Percentiles rank a stretch among this genome's conserved stretches.
phyloP scores from a whole-genome alignment of 163 green algal species.

The Prototheca wickerhamii region DNA sequence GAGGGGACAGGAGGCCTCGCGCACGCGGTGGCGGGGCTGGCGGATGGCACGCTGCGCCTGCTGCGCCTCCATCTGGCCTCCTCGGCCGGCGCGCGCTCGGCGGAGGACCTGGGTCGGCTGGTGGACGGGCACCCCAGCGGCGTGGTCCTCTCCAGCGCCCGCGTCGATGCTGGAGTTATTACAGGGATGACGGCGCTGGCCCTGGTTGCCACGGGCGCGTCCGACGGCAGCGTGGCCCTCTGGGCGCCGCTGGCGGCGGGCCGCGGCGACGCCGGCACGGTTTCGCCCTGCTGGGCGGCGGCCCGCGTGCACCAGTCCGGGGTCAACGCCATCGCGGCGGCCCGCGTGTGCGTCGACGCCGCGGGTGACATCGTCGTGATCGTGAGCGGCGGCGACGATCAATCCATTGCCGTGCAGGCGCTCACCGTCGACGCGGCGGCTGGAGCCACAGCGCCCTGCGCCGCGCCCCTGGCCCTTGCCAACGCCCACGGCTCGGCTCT shows the following conservation, averaged over 20 bases:
- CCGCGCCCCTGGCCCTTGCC: background rate
- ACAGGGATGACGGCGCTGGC: no score
- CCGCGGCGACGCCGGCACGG: no score
- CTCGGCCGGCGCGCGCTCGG: no score
- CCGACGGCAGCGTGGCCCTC: background rate
- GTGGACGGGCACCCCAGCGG: no score
- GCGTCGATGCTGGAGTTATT: no score
- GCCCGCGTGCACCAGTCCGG: background rate
- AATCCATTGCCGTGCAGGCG: background rate
- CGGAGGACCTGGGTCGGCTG: no score
- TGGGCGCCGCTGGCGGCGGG: no score
- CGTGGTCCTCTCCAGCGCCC: background rate
- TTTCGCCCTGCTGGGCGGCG: background rate
- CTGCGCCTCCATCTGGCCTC: no score
- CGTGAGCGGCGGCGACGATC: background rate
- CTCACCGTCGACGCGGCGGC: no score
- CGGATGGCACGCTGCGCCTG: background rate
- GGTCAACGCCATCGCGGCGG: background rate
- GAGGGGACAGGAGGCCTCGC: background rate
- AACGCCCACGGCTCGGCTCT: conserved; percentile 24
- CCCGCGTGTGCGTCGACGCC: no score
- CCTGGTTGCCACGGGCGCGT: background rate
- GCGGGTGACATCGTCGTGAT: background rate
- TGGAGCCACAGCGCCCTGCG: no score
- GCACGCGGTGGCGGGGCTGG: background rate